Percentiles rank a stretch among this genome's conserved stretches.
Conservation (phyloP, 768 basidiomycete genomes). For the Krasilnikovozyma curviuscula region DNA sequence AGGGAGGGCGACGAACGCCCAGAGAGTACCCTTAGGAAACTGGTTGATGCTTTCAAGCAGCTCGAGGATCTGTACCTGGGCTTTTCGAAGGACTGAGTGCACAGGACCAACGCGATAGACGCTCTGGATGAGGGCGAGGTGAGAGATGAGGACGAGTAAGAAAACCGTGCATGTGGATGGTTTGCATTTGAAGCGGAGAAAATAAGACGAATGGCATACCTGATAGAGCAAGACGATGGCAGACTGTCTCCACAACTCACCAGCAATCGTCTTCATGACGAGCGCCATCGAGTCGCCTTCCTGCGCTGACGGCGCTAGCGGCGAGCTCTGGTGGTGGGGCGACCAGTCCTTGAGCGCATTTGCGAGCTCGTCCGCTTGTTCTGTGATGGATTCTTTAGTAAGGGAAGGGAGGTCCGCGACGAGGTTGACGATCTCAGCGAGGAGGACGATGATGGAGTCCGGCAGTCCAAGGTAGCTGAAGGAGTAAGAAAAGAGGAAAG, state of each 20-base stretch:
- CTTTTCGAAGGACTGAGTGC: conserved; percentile 11
- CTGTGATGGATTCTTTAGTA: conserved; percentile 9
- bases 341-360: conserved; percentile 9
- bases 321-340: conserved; percentile 1
- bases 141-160: too few relatives aligned
- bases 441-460: conserved; percentile 13
- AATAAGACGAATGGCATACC: neutral
- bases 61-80: conserved; percentile 10
- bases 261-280: conserved; percentile 15
- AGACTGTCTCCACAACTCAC: conserved; percentile 12
- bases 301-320: too few relatives aligned
- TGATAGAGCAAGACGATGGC: conserved; percentile 13
- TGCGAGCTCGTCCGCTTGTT: conserved; percentile 12
- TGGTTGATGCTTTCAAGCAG: conserved; percentile 11
- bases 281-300: too few relatives aligned
- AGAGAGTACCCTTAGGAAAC: conserved; percentile 14
- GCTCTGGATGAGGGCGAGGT: neutral
- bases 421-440: conserved; percentile 14
- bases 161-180: too few relatives aligned
- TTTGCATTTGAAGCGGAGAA: too few relatives aligned
- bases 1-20: conserved; percentile 14
- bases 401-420: conserved; percentile 12
- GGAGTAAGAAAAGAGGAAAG: too few relatives aligned
- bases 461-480: conserved; percentile 15
- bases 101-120: conserved; percentile 14